Evolutionary conservation across 2,329 filamentous ascomycete species (phyloP).

Genomic region (Colletotrichum orbiculare): DNA sequence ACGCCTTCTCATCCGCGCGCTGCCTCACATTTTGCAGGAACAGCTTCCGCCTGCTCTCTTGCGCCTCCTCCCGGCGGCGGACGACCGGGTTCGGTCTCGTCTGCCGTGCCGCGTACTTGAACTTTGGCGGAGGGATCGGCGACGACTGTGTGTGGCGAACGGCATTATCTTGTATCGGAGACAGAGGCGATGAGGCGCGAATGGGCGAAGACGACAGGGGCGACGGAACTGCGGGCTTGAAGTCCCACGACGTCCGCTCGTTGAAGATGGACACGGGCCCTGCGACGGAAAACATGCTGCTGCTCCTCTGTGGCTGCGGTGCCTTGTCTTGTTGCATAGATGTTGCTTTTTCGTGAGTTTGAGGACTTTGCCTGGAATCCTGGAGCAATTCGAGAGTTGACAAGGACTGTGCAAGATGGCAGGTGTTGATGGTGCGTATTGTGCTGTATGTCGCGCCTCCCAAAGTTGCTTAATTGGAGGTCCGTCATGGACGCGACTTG

Average conservation of each 20-base stretch:
- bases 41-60: conserved; percentile 72
- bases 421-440: background rate
- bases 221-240: conserved; percentile 62
- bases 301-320: conserved; percentile 26
- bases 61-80: conserved; percentile 68
- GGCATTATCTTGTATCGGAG: conserved; percentile 55
- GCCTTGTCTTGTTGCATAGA: conserved; percentile 50
- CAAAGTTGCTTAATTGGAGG: conserved; percentile 18
- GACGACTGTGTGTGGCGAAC: conserved; percentile 58
- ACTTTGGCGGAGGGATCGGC: conserved; percentile 53
- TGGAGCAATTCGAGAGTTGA: no score
- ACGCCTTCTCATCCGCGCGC: conserved; percentile 68
- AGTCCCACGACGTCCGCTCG: conserved; percentile 52
- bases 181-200: conserved; percentile 61
- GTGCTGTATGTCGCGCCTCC: background rate
- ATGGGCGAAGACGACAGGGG: conserved; percentile 70
- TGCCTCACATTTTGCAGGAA: conserved; percentile 77
- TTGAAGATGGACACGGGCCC: conserved; percentile 55
- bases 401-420: no score
- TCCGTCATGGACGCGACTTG: conserved; percentile 20
- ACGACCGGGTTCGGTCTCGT: conserved; percentile 73
- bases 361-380: background rate
- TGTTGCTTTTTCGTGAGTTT: conserved; percentile 4
- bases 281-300: conserved; percentile 55
- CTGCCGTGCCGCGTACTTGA: conserved; percentile 65